These are phyloP conservation scores for Apiotrichum laibachii DNA, from an alignment of 1,284 basidiomycete genomes.

Conservation along the genomic window DNA sequence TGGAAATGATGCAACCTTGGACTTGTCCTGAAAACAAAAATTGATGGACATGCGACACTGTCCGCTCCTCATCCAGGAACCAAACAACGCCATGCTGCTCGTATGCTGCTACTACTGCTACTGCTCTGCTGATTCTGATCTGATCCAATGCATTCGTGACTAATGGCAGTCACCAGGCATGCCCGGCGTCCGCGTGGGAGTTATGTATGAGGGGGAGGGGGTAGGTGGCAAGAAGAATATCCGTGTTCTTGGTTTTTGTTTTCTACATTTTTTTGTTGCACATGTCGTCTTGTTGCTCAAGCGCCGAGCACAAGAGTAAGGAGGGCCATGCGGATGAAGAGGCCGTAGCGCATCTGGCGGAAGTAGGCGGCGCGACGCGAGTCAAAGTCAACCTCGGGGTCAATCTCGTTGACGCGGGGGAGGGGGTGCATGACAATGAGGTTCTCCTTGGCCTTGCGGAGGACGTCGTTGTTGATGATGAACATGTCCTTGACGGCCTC, in stretches of 20 bases:
- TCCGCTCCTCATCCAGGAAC: too few species aligned
- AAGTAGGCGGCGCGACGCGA: slow-evolving; percentile 92
- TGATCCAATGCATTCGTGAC: slow-evolving; percentile 5
- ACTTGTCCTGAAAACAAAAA: too few species aligned
- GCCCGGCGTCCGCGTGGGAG: not conserved
- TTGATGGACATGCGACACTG: too few species aligned
- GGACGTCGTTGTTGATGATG: slow-evolving; percentile 87
- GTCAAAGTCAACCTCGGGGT: slow-evolving; percentile 97
- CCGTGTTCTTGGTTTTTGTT: not conserved
- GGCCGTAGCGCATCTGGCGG: slow-evolving; percentile 97
- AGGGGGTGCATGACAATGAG: slow-evolving; percentile 99
- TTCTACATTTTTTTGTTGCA: not conserved
- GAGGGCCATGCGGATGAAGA: slow-evolving; percentile 81
- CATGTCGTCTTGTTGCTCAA: not conserved
- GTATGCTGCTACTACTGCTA: too few species aligned
- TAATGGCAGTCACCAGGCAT: slow-evolving; percentile 1
- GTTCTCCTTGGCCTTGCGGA: slow-evolving; percentile 86
- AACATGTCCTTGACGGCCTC: slow-evolving; percentile 88
- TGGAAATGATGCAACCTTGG: too few species aligned
- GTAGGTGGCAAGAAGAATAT: not conserved
- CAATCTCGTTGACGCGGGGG: slow-evolving; percentile 93
- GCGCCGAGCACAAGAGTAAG: slow-evolving; percentile 64
- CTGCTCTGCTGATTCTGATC: not conserved
- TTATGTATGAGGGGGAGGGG: not conserved
- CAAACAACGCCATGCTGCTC: too few species aligned